Percentiles rank a stretch among this genome's conserved stretches.
These are phyloP conservation scores for Cutaneotrichosporon spelunceum DNA, from an alignment of 1,284 basidiomycete species.

Conservation along the genomic window DNA sequence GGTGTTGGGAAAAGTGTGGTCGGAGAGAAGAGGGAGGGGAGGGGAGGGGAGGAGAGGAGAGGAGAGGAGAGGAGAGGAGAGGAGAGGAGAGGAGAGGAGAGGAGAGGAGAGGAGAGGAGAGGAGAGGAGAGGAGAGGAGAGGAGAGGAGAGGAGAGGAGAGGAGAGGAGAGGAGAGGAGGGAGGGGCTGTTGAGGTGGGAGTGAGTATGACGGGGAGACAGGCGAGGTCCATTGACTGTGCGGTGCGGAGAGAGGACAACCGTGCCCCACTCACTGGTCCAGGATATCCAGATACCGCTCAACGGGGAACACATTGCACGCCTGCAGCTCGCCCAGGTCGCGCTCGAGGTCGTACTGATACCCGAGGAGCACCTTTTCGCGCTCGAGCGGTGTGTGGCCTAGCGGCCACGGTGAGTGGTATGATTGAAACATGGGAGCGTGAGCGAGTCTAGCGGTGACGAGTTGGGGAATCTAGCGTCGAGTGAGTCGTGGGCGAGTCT, in stretches of 20 bases:
- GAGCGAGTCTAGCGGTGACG: neutral
- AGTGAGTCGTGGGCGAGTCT: neutral
- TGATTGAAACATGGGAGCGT: neutral
- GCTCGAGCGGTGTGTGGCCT: neutral
- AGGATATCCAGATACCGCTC: neutral
- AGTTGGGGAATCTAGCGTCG: neutral
- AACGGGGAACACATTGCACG: neutral
- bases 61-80: no score
- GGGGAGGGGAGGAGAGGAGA: no score
- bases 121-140: no score
- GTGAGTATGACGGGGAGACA: no score
- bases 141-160: no score
- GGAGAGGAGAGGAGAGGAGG: no score
- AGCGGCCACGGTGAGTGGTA: slow-evolving; percentile 5
- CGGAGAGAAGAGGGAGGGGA: no score
- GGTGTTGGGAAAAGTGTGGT: neutral
- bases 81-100: no score
- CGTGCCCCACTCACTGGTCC: neutral
- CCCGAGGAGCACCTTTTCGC: neutral
- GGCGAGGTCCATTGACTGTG: no score
- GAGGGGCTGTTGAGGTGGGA: no score
- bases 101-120: no score
- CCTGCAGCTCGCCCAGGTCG: neutral
- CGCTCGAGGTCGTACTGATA: neutral
- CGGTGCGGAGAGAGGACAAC: no score